phyloP scores from a whole-genome alignment of 164 flowering plant genomes.

The Magnolia changhungtana region DNA sequence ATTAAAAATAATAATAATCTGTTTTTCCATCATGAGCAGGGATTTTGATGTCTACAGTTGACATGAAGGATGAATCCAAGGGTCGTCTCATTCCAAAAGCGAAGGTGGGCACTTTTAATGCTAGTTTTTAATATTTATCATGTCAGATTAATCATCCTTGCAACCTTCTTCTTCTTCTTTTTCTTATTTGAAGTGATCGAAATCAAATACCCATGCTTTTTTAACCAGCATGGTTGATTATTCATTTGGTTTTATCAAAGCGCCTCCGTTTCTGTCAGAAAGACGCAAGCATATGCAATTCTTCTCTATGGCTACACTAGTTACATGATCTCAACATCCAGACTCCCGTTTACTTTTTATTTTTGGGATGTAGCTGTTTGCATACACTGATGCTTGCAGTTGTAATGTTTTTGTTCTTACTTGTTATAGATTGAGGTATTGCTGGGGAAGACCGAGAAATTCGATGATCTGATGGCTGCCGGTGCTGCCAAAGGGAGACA shows the following conservation, averaged over 20 bases:
- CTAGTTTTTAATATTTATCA: not conserved
- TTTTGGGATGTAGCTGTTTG: not conserved
- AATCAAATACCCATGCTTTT: not conserved
- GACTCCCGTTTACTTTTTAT: not conserved
- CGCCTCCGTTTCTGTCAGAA: too few relatives aligned
- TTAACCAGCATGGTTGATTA: not conserved
- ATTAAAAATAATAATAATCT: not conserved
- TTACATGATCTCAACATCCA: not conserved
- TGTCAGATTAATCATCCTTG: not conserved
- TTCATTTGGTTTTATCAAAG: not conserved
- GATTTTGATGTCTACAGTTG: constrained; percentile 66
- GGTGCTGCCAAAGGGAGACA: constrained; percentile 38
- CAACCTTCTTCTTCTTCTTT: not conserved
- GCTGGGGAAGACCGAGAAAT: constrained; percentile 69
- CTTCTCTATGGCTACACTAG: not conserved
- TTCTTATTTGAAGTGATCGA: not conserved
- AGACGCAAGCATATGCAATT: not conserved
- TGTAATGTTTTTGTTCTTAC: not conserved
- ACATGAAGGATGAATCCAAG: constrained; percentile 63
- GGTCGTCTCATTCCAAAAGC: constrained; percentile 72
- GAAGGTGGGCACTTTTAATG: constrained; percentile 33
- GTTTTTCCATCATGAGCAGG: constrained; percentile 32
- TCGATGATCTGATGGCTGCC: constrained; percentile 80
- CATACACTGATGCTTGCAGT: not conserved
- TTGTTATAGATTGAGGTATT: constrained; percentile 61